phyloP scores from a whole-genome alignment of 495 filamentous ascomycete species.

The Paragyromitra xinjiangensis region DNA sequence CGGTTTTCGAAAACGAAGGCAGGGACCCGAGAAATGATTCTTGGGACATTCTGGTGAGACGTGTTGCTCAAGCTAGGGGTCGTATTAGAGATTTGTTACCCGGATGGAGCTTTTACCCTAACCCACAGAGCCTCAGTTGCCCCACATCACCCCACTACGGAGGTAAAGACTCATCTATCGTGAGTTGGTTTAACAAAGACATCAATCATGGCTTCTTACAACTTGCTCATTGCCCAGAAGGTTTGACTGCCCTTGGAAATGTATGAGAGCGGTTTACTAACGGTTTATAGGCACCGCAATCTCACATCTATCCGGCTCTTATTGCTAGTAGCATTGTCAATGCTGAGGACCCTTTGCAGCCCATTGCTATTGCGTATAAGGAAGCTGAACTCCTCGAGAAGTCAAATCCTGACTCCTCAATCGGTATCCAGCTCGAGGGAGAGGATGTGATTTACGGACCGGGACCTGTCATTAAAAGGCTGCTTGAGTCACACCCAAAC shows the following conservation, averaged over 20 bases:
- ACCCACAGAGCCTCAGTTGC: conserved; percentile 12
- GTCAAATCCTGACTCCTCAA: conserved; percentile 45
- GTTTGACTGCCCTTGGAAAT: conserved; percentile 13
- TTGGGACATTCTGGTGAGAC: conserved; percentile 27
- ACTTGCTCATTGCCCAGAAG: conserved; percentile 54
- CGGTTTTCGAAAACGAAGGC: conserved; percentile 40
- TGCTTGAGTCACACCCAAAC: conserved; percentile 57
- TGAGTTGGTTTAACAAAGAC: conserved; percentile 7
- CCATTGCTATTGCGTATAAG: conserved; percentile 44
- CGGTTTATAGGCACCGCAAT: conserved; percentile 43
- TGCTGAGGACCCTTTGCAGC: conserved; percentile 30
- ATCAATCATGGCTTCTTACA: conserved; percentile 44
- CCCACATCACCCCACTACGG: conserved; percentile 32
- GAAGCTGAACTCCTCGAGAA: conserved; percentile 56
- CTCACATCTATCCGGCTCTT: conserved; percentile 58
- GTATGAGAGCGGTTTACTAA: conserved; percentile 5
- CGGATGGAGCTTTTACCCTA: conserved; percentile 26
- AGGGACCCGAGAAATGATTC: conserved; percentile 33
- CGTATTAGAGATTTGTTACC: conserved; percentile 26
- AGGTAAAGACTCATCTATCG: conserved; percentile 19
- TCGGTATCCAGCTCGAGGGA: conserved; percentile 61
- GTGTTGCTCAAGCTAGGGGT: background rate
- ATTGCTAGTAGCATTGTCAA: conserved; percentile 57
- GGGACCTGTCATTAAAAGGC: conserved; percentile 58
- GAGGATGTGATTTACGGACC: conserved; percentile 58